Evolutionary conservation across 2,329 filamentous ascomycete genomes (phyloP).

Genomic region (Trichoderma semiorbis): DNA sequence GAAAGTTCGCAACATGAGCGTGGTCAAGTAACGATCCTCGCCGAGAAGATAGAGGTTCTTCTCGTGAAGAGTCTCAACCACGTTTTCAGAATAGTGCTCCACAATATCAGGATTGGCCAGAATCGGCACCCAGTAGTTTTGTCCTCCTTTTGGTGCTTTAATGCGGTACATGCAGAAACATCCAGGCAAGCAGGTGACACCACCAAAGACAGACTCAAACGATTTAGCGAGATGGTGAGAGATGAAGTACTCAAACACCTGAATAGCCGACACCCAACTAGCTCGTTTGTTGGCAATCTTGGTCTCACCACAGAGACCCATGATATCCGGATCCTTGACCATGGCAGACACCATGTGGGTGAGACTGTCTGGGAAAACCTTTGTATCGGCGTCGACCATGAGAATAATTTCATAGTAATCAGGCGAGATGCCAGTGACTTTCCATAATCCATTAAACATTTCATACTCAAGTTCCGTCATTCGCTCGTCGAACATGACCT

Average conservation of each 20-base stretch:
- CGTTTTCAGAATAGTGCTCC: conserved; percentile 98
- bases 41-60: conserved; percentile 91
- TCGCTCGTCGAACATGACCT: conserved; percentile 99
- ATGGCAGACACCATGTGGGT: conserved; percentile 99
- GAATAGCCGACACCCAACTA: conserved; percentile 95
- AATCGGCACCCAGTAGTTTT: conserved; percentile 99
- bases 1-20: conserved; percentile 97
- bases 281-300: conserved; percentile 98
- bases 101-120: conserved; percentile 97
- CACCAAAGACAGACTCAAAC: conserved; percentile 97
- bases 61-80: conserved; percentile 96
- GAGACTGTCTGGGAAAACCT: conserved; percentile 96
- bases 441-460: conserved; percentile 99
- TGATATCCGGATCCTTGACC: conserved; percentile 98
- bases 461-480: conserved; percentile 99
- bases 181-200: conserved; percentile 95
- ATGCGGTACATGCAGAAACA: conserved; percentile 99
- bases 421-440: conserved; percentile 95
- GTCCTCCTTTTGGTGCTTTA: conserved; percentile 95
- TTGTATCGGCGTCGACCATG: conserved; percentile 99
- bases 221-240: conserved; percentile 96
- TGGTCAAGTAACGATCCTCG: conserved; percentile 93
- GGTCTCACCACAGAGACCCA: conserved; percentile 97
- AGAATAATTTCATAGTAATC: conserved; percentile 98
- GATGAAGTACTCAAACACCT: conserved; percentile 99